Evolutionary conservation across 2,329 filamentous ascomycete genomes (phyloP).

Genomic region (Fusarium scirpi): DNA sequence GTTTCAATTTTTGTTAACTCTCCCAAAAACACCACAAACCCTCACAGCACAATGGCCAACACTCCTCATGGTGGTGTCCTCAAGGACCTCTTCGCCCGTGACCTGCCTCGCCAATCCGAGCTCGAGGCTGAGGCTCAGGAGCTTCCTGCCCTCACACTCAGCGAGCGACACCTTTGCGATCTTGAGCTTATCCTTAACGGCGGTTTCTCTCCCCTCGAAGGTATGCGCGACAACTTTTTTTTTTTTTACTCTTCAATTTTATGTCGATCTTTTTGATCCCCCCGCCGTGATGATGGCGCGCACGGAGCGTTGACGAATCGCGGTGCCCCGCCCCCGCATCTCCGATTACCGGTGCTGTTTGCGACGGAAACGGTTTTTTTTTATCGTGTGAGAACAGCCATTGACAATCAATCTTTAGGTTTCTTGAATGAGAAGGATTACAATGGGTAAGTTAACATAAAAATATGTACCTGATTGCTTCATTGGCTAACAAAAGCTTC

Average conservation of each 20-base stretch:
- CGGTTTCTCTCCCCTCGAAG: slow-evolving; percentile 97
- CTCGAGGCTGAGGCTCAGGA: slow-evolving; percentile 86
- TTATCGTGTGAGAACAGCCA: slow-evolving; percentile 9
- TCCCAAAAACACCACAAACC: slow-evolving; percentile 12
- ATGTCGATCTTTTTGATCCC: slow-evolving; percentile 1
- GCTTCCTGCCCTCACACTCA: slow-evolving; percentile 85
- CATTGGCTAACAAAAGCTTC: slow-evolving; percentile 45
- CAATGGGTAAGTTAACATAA: slow-evolving; percentile 74
- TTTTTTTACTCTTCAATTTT: neutral
- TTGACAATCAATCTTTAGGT: slow-evolving; percentile 63
- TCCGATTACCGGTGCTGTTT: slow-evolving; percentile 24
- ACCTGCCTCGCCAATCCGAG: slow-evolving; percentile 83
- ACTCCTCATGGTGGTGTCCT: slow-evolving; percentile 90
- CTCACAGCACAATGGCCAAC: slow-evolving; percentile 69
- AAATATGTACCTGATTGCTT: neutral
- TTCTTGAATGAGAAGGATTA: slow-evolving; percentile 99
- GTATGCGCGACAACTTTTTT: slow-evolving; percentile 62
- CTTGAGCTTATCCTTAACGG: slow-evolving; percentile 97
- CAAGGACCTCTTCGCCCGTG: slow-evolving; percentile 96
- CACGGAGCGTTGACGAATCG: slow-evolving; percentile 21
- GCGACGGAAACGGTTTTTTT: slow-evolving; percentile 6
- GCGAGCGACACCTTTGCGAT: slow-evolving; percentile 96
- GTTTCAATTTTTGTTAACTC: slow-evolving; percentile 9
- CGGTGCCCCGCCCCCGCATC: slow-evolving; percentile 45
- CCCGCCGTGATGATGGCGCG: slow-evolving; percentile 32